A percentile compares a stretch with the other conserved stretches of the same genome.
Conservation (phyloP, 805 yeast genomes). For the Metschnikowia cerradonensis region DNA sequence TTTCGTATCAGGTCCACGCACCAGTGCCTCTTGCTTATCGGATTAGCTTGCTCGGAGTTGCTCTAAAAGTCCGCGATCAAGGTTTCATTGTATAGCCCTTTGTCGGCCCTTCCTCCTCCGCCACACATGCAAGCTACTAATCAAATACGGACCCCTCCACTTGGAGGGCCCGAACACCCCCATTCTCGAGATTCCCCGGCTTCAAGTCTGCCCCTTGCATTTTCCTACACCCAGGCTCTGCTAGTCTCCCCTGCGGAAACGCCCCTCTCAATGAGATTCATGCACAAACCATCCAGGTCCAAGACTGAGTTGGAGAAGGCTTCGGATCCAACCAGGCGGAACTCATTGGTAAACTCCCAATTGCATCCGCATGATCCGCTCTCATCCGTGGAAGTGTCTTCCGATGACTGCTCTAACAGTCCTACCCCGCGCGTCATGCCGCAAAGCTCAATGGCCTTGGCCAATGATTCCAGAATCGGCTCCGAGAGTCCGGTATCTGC, state of each 20-base stretch:
- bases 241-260: slow-evolving; percentile 7
- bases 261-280: slow-evolving; percentile 32
- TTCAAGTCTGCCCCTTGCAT: slow-evolving; percentile 1
- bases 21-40: slow-evolving; percentile 3
- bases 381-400: slow-evolving; percentile 1
- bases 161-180: neutral
- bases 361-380: slow-evolving; percentile 3
- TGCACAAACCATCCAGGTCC: slow-evolving; percentile 39
- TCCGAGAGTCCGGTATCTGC: neutral
- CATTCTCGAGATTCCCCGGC: neutral
- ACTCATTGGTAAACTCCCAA: slow-evolving; percentile 24
- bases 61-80: neutral
- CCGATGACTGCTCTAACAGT: neutral
- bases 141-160: neutral
- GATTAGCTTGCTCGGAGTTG: slow-evolving; percentile 3
- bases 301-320: slow-evolving; percentile 29
- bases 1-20: slow-evolving; percentile 1
- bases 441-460: neutral
- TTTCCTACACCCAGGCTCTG: neutral
- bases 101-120: neutral
- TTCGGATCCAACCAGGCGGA: slow-evolving; percentile 23
- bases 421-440: neutral
- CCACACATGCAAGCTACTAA: neutral
- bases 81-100: neutral
- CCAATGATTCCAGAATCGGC: neutral